These are phyloP conservation scores for Pseudogymnoascus sp. DNA, from an alignment of 2,329 filamentous ascomycete genomes.

Conservation along the genomic window DNA sequence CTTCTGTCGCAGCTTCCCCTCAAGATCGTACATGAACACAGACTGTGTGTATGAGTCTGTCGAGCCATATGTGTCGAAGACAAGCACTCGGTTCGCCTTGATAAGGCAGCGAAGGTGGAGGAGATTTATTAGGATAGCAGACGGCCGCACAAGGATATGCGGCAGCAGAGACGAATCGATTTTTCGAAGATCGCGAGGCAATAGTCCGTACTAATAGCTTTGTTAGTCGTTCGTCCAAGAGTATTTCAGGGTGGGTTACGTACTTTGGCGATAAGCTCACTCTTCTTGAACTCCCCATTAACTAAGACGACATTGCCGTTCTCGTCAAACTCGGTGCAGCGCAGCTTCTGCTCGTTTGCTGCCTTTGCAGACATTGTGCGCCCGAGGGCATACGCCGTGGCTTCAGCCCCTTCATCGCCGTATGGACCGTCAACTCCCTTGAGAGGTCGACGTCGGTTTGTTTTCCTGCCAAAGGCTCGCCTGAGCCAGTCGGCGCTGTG, in stretches of 20 bases:
- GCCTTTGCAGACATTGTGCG: conserved; percentile 67
- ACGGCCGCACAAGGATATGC: conserved; percentile 87
- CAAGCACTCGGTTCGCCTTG: conserved; percentile 85
- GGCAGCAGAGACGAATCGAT: conserved; percentile 95
- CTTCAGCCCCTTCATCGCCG: conserved; percentile 48
- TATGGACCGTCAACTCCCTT: conserved; percentile 52
- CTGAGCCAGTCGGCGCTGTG: conserved; percentile 6
- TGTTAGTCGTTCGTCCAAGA: conserved; percentile 13
- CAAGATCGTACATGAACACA: conserved; percentile 94
- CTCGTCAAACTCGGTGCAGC: conserved; percentile 93
- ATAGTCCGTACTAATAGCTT: conserved; percentile 64
- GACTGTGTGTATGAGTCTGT: conserved; percentile 93
- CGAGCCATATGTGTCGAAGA: conserved; percentile 94
- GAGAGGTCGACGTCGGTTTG: conserved; percentile 28
- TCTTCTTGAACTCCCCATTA: conserved; percentile 96
- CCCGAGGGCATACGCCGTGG: conserved; percentile 59
- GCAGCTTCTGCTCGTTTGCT: conserved; percentile 72
- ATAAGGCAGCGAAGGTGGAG: conserved; percentile 95
- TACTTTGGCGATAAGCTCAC: conserved; percentile 90
- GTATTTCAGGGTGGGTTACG: conserved; percentile 13
- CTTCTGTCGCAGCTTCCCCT: conserved; percentile 84
- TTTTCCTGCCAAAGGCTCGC: conserved; percentile 6
- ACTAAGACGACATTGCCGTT: conserved; percentile 85
- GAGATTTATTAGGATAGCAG: conserved; percentile 88
- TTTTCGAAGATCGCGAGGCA: conserved; percentile 91